A percentile compares a stretch with the other conserved stretches of the same genome.
These are phyloP conservation scores for Salix udensis DNA, from an alignment of 345 rosid genomes.

Conservation along the genomic window DNA sequence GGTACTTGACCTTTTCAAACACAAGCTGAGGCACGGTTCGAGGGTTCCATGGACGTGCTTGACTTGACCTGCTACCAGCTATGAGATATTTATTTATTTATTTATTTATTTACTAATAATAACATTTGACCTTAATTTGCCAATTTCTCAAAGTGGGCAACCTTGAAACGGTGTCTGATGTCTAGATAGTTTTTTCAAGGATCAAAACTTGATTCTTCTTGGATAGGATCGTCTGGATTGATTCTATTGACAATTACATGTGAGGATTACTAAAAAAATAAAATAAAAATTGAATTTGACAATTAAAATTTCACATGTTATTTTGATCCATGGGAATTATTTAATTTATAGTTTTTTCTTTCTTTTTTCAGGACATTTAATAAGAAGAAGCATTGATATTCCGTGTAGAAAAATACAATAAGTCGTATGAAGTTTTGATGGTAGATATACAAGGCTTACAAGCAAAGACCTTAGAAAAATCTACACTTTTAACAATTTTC, in stretches of 20 bases:
- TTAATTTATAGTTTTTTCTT: neutral
- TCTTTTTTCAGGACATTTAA: too few relatives aligned
- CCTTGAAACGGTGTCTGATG: too few relatives aligned
- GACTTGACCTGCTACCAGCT: neutral
- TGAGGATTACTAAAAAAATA: neutral
- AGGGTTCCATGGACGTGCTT: conserved; percentile 17
- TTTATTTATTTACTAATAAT: neutral
- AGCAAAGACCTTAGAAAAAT: too few relatives aligned
- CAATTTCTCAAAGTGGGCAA: too few relatives aligned
- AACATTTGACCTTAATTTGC: neutral
- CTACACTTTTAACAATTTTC: too few relatives aligned
- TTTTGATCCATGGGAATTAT: neutral
- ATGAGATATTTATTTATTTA: neutral
- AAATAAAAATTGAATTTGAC: neutral
- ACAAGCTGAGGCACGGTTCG: neutral
- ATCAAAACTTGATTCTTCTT: too few relatives aligned
- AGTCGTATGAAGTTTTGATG: too few relatives aligned
- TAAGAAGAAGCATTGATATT: too few relatives aligned
- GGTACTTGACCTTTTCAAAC: conserved; percentile 3
- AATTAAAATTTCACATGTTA: neutral
- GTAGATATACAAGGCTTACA: too few relatives aligned
- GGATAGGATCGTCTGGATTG: neutral
- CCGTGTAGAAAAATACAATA: too few relatives aligned
- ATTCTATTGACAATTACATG: neutral
- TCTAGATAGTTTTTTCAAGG: too few relatives aligned